Evolutionary conservation across 768 basidiomycete species (phyloP), one percentile per base, ranked within the genome.

Genomic region (Boletus patriciae): DNA sequence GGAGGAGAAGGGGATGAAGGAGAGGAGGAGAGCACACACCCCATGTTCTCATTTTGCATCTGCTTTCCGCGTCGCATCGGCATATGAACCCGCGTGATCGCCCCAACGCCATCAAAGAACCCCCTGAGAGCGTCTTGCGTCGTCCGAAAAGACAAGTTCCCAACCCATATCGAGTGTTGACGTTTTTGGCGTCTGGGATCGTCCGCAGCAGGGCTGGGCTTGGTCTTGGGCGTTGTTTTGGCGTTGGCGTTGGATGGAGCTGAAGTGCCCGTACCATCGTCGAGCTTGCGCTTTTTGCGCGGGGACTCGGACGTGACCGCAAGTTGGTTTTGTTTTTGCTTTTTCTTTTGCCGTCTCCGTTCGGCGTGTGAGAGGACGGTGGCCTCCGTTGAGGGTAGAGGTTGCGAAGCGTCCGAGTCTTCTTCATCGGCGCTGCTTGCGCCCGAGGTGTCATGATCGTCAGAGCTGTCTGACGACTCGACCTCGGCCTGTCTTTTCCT

Each of bases 111-210:
- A 41, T 83, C 79, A 68, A 93, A 92, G 73, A 92, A 93, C 31
- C 62, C 66, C 41, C 77, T 80, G 33, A 98, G 74, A n/a, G 86
- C 76, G 12, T 88, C 84, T 54, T 80, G 76, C 0, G 88, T 90
- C 50, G 96, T 98, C 73, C 88, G 90, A 80, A 89, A 98, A 7
- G 90, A 81, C 70, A 98, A 69, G 73, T 98, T 98, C 41, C 96
- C 96, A 31, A 98, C 90, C 96, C 96, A 98, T 46, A 98, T 80
- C 6, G 92, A 95, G 69, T 95, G 86, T 71, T 91, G 84, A 25
- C 88, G 83, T 70, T 85, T 86, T 66, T 59, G 62, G 54, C 66
- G 60, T 62, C 58, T 50, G 38, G 57, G 25, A 41, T 56, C 47
- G 52, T 58, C 66, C 13, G 41, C 23, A 12, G 49, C 33, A 7